phyloP scores from a whole-genome alignment of 2,329 filamentous ascomycete genomes.

The Epichloe baconii region DNA sequence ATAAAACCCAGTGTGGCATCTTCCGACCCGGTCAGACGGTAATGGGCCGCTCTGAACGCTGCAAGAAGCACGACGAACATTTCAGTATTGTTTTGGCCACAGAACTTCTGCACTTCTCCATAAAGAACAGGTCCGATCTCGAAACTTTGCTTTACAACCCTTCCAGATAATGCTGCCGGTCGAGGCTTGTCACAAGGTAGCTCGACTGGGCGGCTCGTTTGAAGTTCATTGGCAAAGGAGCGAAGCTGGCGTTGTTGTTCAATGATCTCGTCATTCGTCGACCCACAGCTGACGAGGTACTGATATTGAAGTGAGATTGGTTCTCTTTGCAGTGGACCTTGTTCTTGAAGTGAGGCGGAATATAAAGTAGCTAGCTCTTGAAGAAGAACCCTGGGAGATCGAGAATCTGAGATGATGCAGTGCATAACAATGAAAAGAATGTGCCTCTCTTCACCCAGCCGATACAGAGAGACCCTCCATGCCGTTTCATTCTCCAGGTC shows the following conservation, averaged over 20 bases:
- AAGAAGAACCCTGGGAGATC: neutral
- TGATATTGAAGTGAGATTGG: neutral
- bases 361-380: neutral
- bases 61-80: conserved; percentile 11
- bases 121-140: neutral
- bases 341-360: neutral
- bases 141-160: neutral
- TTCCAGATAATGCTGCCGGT: neutral
- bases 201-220: neutral
- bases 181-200: neutral
- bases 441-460: neutral
- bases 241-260: neutral
- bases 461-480: neutral
- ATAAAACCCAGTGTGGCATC: conserved; percentile 13
- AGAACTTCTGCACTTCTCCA: neutral
- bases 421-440: neutral
- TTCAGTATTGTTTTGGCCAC: neutral
- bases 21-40: conserved; percentile 12
- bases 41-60: conserved; percentile 14
- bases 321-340: neutral
- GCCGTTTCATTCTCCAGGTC: neutral
- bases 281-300: neutral
- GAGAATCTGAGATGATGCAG: neutral
- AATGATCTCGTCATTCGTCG: neutral
- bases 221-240: neutral